These are phyloP conservation scores for Claviceps pusilla DNA, from an alignment of 2,329 filamentous ascomycete genomes.

Conservation along the genomic window DNA sequence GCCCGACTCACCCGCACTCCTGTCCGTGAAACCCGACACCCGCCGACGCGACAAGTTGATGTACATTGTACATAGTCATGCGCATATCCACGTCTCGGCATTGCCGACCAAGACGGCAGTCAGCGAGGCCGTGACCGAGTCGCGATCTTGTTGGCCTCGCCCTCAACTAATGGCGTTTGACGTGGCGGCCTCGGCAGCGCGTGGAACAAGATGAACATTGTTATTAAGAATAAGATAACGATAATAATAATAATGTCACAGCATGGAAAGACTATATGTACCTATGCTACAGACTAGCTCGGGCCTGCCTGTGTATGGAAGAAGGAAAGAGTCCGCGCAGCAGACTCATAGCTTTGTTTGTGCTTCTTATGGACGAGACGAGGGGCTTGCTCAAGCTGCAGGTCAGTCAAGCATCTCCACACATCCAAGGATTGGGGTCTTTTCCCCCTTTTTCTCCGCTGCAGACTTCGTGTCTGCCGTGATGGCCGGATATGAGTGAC, in stretches of 20 bases:
- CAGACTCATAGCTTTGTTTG: neutral
- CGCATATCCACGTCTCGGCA: neutral
- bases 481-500: neutral
- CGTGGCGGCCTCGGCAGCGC: neutral
- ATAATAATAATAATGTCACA: neutral
- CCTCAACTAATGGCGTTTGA: neutral
- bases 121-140: neutral
- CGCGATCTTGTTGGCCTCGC: neutral
- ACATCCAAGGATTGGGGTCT: neutral
- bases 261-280: too few relatives aligned
- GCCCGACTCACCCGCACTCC: too few relatives aligned
- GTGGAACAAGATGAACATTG: neutral
- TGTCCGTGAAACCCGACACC: too few relatives aligned
- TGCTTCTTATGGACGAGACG: neutral
- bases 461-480: constrained; percentile 4
- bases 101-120: too few relatives aligned
- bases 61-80: too few relatives aligned
- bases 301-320: neutral
- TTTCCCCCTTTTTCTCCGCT: neutral
- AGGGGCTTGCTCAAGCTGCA: neutral
- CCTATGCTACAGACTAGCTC: neutral
- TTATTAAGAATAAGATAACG: too few relatives aligned
- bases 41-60: too few relatives aligned
- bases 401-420: neutral
- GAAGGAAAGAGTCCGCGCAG: neutral